Evolutionary conservation across 192 early-diverging fungal genomes (phyloP).

Genomic region (Obelidium mucronatum): DNA sequence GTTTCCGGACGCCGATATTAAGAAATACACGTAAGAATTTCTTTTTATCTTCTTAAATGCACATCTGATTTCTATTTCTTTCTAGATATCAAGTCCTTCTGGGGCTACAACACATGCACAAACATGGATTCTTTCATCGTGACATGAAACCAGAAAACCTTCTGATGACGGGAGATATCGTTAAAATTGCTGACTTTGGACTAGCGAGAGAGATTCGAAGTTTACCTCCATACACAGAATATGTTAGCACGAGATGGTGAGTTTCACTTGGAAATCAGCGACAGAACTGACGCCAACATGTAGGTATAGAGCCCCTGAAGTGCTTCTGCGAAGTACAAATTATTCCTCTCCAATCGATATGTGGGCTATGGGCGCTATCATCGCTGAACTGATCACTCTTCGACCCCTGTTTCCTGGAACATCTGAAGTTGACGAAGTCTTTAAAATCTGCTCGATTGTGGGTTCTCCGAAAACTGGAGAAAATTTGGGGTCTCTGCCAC

Average conservation of each 20-base stretch:
- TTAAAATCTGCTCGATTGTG: constrained; percentile 80
- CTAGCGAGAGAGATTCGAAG: constrained; percentile 89
- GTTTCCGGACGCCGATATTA: constrained; percentile 72
- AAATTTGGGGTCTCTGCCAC: background rate
- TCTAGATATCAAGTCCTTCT: constrained; percentile 83
- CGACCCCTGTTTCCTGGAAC: constrained; percentile 93
- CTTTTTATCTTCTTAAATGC: background rate
- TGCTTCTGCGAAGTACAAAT: constrained; percentile 78
- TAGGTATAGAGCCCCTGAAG: constrained; percentile 85
- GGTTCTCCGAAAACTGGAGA: constrained; percentile 69
- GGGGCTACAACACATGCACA: constrained; percentile 91
- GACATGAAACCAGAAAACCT: constrained; percentile 78
- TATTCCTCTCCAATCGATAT: constrained; percentile 96
- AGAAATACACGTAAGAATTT: constrained; percentile 75
- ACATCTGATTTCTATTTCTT: constrained; percentile 19
- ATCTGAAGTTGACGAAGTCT: constrained; percentile 93
- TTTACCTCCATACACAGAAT: constrained; percentile 92
- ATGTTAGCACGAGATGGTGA: constrained; percentile 97
- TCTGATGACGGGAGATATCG: constrained; percentile 64
- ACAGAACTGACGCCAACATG: background rate
- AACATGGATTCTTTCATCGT: constrained; percentile 92
- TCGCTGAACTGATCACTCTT: constrained; percentile 88
- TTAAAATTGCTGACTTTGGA: constrained; percentile 97
- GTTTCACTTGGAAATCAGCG: constrained; percentile 32
- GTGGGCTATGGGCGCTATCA: constrained; percentile 94